Base-by-base conservation (phyloP, 176 grass and related monocot species). In the Ensete glaucum region DNA sequence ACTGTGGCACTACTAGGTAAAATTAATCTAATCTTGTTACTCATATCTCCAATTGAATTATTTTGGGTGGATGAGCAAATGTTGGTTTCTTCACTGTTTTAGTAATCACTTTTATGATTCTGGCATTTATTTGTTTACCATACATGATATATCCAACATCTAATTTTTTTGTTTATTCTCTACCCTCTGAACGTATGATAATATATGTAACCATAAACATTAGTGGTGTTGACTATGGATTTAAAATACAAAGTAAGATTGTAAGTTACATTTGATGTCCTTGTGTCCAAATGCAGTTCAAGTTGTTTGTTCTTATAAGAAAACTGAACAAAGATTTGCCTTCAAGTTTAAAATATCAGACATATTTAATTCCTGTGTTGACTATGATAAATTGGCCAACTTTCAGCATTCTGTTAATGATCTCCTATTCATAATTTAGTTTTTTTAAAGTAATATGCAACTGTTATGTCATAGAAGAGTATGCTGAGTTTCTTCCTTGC, bases 1-100 rank as follows among this genome's bases (percentile, higher is more conserved):
- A 98, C 59, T 98, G 94, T 78, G 94, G 90, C 82, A 93, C 90
- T 15, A 98, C 94, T 62, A 93, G 94, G 94, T 97, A 80, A 82
- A 76, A 9, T 51, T 15, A 11, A 15, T 60, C 57, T 43, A 43
- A 43, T 75, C 2, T 19, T 27, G 51, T 20, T 60, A 1, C 43
- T 68, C 43, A 55, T 21, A 48, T 15, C 8, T 80, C 16, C 34
- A 17, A 19, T 5, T 69, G 58, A 3, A 43, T 57, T 17, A 3
- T 72, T 53, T 22, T 21, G 2, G 17, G 51, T 9, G 53, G 53
- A 53, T 8, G 49, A 53, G 1, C 26, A 20, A 8, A 65, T 43
- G 2, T 65, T 65, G 24, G 23, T 26, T 43, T 11, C 23, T 12
- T 25, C 55, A 8, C 16, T 17, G 15, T 19, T 60, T n/a, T 17